These are phyloP conservation scores for Saccharomycopsis synnaedendra DNA, from an alignment of 805 yeast species.

Conservation along the genomic window DNA sequence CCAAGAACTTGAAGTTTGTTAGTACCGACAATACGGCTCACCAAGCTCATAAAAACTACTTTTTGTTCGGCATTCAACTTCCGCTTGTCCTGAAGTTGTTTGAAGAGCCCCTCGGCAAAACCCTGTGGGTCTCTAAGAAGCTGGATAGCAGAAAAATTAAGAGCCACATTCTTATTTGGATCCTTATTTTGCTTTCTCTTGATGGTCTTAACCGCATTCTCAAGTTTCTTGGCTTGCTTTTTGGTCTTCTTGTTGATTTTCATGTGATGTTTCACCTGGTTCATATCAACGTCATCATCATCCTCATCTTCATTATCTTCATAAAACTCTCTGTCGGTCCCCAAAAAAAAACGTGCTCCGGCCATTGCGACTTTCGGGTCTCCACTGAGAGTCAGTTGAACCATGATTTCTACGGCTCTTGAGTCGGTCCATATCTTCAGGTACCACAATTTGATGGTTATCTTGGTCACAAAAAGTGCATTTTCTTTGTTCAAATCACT, in stretches of 20 bases:
- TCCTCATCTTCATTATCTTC: constrained; percentile 70
- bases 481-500: constrained; percentile 67
- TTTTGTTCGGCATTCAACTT: constrained; percentile 79
- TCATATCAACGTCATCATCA: constrained; percentile 65
- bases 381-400: constrained; percentile 84
- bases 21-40: constrained; percentile 85
- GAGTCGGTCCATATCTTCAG: constrained; percentile 98
- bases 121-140: constrained; percentile 95
- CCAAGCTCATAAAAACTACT: constrained; percentile 74
- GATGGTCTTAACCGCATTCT: constrained; percentile 54
- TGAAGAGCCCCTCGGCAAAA: constrained; percentile 78
- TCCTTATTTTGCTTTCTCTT: constrained; percentile 41
- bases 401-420: constrained; percentile 94
- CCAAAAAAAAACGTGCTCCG: constrained; percentile 84
- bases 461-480: constrained; percentile 92
- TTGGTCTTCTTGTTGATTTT: constrained; percentile 72
- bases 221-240: constrained; percentile 73
- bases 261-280: constrained; percentile 52
- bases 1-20: constrained; percentile 90
- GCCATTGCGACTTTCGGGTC: constrained; percentile 80
- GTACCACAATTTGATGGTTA: constrained; percentile 94
- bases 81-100: constrained; percentile 56
- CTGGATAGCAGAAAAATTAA: constrained; percentile 93
- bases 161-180: constrained; percentile 33
- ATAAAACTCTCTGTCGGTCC: constrained; percentile 75